These are phyloP conservation scores for Teunomyces stri DNA, from an alignment of 805 yeast genomes.

Conservation along the genomic window DNA sequence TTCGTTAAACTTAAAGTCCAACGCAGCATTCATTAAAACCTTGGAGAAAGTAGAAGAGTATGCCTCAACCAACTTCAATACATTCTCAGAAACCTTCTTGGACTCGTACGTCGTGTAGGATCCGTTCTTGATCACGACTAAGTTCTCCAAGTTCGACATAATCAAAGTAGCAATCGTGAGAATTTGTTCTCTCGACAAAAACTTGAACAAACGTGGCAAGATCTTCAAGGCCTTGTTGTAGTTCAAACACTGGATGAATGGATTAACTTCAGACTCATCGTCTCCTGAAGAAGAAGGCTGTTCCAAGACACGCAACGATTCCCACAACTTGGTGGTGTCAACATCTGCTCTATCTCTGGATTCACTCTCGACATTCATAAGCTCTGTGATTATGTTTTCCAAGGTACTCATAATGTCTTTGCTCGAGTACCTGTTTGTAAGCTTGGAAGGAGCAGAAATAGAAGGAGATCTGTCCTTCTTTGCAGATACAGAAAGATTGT, in stretches of 20 bases:
- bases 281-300: conserved; percentile 53
- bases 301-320: conserved; percentile 70
- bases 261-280: conserved; percentile 53
- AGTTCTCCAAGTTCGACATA: conserved; percentile 74
- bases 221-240: conserved; percentile 87
- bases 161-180: conserved; percentile 73
- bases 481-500: conserved; percentile 14
- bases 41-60: conserved; percentile 82
- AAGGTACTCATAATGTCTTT: conserved; percentile 58
- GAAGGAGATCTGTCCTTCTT: conserved; percentile 30
- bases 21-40: conserved; percentile 76
- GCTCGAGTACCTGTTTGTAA: conserved; percentile 33
- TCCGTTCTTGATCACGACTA: conserved; percentile 75
- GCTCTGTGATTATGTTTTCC: conserved; percentile 75
- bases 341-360: conserved; percentile 34
- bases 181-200: conserved; percentile 72
- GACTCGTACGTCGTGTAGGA: conserved; percentile 64
- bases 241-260: conserved; percentile 78
- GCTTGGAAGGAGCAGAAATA: conserved; percentile 31
- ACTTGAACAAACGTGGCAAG: conserved; percentile 84
- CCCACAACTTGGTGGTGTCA: conserved; percentile 60
- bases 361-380: conserved; percentile 74
- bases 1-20: conserved; percentile 77
- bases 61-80: conserved; percentile 62
- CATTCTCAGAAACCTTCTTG: conserved; percentile 51